Base-by-base conservation (phyloP, 2,329 filamentous ascomycete genomes). In the Neofusicoccum ribis region DNA sequence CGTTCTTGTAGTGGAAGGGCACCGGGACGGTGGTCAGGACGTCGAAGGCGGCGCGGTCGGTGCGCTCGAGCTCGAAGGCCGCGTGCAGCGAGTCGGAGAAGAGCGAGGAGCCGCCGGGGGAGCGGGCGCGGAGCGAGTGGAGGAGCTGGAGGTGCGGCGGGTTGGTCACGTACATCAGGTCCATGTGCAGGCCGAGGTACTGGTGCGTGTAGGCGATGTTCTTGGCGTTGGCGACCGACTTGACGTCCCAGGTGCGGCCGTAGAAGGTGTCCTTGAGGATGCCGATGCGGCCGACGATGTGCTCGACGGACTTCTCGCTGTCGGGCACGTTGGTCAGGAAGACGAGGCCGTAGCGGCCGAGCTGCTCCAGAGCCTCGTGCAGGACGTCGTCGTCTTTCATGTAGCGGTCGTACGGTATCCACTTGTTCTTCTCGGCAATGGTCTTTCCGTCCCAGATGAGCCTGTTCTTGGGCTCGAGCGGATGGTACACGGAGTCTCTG, bases 171-270 rank as follows among this genome's bases (percentile, higher is more conserved):
- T 67, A 70, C 67, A 97, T 84, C 46, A 98, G 84, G 75, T 98
- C 95, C 86, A 97, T 95, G 79, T 99, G 95, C 54, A 97, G 88
- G 15, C 91, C 91, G 1, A 98, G 87, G 72, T 89, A 89, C 56
- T 89, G 85, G 72, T 86, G 89, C 0, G 94, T 97, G 79, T 98
- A 83, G 23, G 95, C 94, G 3, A 97, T 91, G 74, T 98, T 98
- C 74, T 94, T 93, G 27, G 93, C 92, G 64, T 91, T 77, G 1
- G 90, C 89, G 62, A 96, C 90, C 3, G 89, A 92, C 63, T 88
- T 86, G 12, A 98, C 94, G 77, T 97, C 91, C 88, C 93, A 98
- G 0, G 92, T 96, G 70, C 85, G 83, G 47, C 95, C 95, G 77
- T 98, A 98, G 74, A 98, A 95, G 7, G 93, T 95, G 71, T 92